Percentiles rank a stretch among this genome's conserved stretches.
phyloP scores from a whole-genome alignment of 768 basidiomycete species.

The Fistulinella prunicolor region DNA sequence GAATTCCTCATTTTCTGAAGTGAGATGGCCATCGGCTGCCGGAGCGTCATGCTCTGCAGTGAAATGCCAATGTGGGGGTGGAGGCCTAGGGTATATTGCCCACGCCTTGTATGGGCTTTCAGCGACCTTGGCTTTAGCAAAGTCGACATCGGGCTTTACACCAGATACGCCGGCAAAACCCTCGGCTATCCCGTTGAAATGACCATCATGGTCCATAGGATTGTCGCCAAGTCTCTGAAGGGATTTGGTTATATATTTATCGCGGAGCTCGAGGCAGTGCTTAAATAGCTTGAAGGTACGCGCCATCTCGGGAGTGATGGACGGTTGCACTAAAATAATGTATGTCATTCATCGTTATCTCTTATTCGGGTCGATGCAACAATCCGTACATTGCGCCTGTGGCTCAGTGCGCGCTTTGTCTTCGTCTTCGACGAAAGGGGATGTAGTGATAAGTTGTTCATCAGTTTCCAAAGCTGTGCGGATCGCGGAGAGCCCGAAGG shows the following conservation, averaged over 20 bases:
- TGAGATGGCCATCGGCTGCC: conserved; percentile 36
- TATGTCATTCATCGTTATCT: conserved; percentile 4
- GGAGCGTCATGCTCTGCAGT: conserved; percentile 47
- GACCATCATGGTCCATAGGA: conserved; percentile 85
- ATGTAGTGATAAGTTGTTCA: conserved; percentile 11
- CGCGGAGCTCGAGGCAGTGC: conserved; percentile 84
- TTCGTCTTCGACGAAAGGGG: conserved; percentile 34
- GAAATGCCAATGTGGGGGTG: conserved; percentile 97
- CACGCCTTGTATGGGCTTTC: conserved; percentile 54
- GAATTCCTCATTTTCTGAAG: conserved; percentile 49
- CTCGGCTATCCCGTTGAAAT: conserved; percentile 67
- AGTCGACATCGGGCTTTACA: conserved; percentile 58
- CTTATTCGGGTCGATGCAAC: not conserved
- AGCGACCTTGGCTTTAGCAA: conserved; percentile 22
- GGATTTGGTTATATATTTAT: conserved; percentile 91
- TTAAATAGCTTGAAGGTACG: conserved; percentile 70
- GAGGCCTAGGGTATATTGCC: conserved; percentile 90
- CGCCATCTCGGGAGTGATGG: conserved; percentile 43
- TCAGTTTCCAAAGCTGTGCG: conserved; percentile 24
- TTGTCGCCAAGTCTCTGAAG: conserved; percentile 93
- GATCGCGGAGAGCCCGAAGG: conserved; percentile 39
- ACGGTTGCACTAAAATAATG: conserved; percentile 19
- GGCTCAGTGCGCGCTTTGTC: conserved; percentile 33
- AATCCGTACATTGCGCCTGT: conserved; percentile 32
- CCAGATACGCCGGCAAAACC: conserved; percentile 62